These are phyloP conservation scores for Lyophyllum decastes DNA, from an alignment of 768 basidiomycete species.

Conservation along the genomic window DNA sequence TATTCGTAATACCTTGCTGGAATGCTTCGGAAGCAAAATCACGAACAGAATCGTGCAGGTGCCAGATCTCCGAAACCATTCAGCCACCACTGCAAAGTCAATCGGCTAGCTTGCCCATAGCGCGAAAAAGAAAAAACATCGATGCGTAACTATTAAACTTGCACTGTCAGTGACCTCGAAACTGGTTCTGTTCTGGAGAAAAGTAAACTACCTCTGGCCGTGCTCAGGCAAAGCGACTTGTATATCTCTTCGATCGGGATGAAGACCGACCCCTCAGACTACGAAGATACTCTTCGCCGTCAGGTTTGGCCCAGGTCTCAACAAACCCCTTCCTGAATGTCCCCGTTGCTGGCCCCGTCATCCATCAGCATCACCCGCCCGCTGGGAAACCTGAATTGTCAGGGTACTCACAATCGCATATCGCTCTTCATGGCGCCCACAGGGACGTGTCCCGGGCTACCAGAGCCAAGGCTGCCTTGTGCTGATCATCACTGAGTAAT, in stretches of 20 bases:
- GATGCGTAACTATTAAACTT: too few species aligned
- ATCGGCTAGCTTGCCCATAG: too few species aligned
- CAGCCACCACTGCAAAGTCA: background rate
- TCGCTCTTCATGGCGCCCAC: constrained; percentile 2
- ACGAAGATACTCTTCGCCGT: constrained; percentile 15
- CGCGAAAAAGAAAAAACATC: too few species aligned
- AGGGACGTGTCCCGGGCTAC: constrained; percentile 2
- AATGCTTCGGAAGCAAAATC: background rate
- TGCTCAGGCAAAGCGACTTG: constrained; percentile 13
- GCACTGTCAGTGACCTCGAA: too few species aligned
- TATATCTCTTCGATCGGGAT: constrained; percentile 8
- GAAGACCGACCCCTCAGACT: constrained; percentile 4
- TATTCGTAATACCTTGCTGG: constrained; percentile 12
- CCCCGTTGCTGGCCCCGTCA: background rate
- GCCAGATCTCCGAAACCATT: background rate
- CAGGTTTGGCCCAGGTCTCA: constrained; percentile 3
- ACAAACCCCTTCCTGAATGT: constrained; percentile 8
- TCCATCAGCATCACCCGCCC: background rate
- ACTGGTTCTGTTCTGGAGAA: background rate
- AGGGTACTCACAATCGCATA: constrained; percentile 1
- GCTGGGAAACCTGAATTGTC: background rate
- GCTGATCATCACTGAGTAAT: constrained; percentile 10
- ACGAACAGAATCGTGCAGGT: too few species aligned
- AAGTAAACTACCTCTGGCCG: background rate
- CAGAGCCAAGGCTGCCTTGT: constrained; percentile 6